phyloP scores from a whole-genome alignment of 805 yeast species.

The Ogataea chonburiensis region DNA sequence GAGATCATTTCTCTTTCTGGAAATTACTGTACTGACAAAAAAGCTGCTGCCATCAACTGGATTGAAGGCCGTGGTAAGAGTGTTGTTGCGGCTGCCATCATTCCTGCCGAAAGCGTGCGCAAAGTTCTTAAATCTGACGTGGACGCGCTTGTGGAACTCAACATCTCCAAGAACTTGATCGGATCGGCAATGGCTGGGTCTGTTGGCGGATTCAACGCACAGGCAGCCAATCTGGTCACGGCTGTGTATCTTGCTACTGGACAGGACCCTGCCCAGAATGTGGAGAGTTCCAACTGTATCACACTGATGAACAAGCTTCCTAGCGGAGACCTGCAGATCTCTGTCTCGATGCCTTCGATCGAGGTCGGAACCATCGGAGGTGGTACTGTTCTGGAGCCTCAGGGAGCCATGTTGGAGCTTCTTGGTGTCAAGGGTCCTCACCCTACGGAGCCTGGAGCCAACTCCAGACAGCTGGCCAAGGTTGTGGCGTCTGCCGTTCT shows the following conservation, averaged over 20 bases:
- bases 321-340: slow-evolving; percentile 79
- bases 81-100: slow-evolving; percentile 91
- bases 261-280: slow-evolving; percentile 99
- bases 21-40: slow-evolving; percentile 96
- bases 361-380: slow-evolving; percentile 99
- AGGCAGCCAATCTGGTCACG: slow-evolving; percentile 94
- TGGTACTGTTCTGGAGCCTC: slow-evolving; percentile 97
- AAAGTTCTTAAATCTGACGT: slow-evolving; percentile 90
- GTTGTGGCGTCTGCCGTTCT: slow-evolving; percentile 92
- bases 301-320: slow-evolving; percentile 81
- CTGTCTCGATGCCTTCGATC: slow-evolving; percentile 99
- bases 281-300: slow-evolving; percentile 95
- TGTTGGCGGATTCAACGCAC: slow-evolving; percentile 97
- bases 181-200: slow-evolving; percentile 99
- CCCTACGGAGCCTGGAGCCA: slow-evolving; percentile 88
- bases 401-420: slow-evolving; percentile 91
- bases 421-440: slow-evolving; percentile 96
- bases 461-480: slow-evolving; percentile 90
- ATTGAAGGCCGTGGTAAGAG: slow-evolving; percentile 99
- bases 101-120: slow-evolving; percentile 78
- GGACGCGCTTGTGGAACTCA: slow-evolving; percentile 86
- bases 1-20: slow-evolving; percentile 89
- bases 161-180: slow-evolving; percentile 82
- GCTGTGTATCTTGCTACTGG: slow-evolving; percentile 95
- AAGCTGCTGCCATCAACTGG: slow-evolving; percentile 98